Base-by-base conservation (phyloP, 495 filamentous ascomycete genomes). In the Aspergillus carlsbadensis region DNA sequence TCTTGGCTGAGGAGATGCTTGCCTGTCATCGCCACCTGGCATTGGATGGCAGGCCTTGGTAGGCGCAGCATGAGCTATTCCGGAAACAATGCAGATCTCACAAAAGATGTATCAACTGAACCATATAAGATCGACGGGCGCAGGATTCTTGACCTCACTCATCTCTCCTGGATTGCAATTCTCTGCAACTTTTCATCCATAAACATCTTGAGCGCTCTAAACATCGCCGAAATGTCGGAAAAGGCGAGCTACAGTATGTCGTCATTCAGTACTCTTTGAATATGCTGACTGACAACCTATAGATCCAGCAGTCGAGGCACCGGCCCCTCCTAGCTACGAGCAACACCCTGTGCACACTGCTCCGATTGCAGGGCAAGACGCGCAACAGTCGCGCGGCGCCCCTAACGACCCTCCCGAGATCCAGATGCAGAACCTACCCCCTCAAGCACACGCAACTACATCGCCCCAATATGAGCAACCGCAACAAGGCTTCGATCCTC, bases 161-260 rank as follows among this genome's bases (percentile, higher is more conserved):
- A 13, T 14, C 17, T 46, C 26, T 17, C 45, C 33, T 24, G 6
- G 6, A 18, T 20, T 35, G 14, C 21, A 8, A 7, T 31, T n/a
- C 10, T 31, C 21, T 31, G 6, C 8, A 4, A 5, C 11, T 13
- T 22, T 29, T 7, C 3, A 14, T 29, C 6, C 21, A 45, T 15
- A 1, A 4, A 15, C 6, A 10, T 45, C 42, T n/a, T 22, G 2
- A 45, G 2, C 13, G n/a, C 1, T 31, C 17, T 4, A 29, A 8
- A 8, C 3, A 29, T 5, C 21, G 8, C 20, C 47, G 22, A 15
- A 3, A 50, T 50, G 47, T 24, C 34, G 2, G 47, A 50, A 14
- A 37, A 50, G 24, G 47, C 47, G 36, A 50, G 24, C 34, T 50
- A 50, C 33, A 29, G 47, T 50, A 26, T 15, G 29, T 34, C 26